Evolutionary conservation across 1,284 basidiomycete species (phyloP), one percentile per base, ranked within the genome.

Genomic region (Trametes versicolor): DNA sequence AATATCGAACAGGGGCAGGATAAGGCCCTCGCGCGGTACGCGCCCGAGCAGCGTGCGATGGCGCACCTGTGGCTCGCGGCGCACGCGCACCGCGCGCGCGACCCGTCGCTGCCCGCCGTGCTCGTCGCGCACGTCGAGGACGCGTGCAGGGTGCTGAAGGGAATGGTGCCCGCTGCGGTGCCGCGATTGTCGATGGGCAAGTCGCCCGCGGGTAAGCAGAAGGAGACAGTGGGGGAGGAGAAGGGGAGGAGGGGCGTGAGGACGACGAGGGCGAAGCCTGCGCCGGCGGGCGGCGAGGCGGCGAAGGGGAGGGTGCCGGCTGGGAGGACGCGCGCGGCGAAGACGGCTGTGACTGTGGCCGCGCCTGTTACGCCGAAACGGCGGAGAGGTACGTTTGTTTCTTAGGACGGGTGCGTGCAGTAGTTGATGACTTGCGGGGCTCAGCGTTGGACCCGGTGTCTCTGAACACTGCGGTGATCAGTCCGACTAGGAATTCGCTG

Each of bases 41-140:
- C 78, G 39, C 68, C 75, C 2, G 85, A 89, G 71, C 86, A 88
- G 65, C 80, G 76, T 36, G 81, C 85, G 2, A 75, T 81, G 1
- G 77, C 80, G 2, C 83, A 89, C 68, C 78, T 92, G n/a, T 92
- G 89, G 89, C 74, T 85, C 45, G 85, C 87, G 0, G 75, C 93
- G 15, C 87, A 90, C 70, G 82, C 84, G 1, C 91, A 93, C 74
- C 82, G 85, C 21, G 79, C 76, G 13, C 79, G 74, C 4, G 81
- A 83, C 64, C 58, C 73, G 1, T 71, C 79, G 15, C 83, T 85
- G 71, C 80, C 76, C 58, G 67, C 74, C 0, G 68, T 80, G 9
- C 80, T 89, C 32, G 75, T 80, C 15, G 67, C 74, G 27, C 83
- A 88, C 65, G 78, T 83, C 0, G 85, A 86, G 32, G 77, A 84